Conservation (phyloP, 2,329 filamentous ascomycete genomes). For the Aspergillus cejpii region DNA sequence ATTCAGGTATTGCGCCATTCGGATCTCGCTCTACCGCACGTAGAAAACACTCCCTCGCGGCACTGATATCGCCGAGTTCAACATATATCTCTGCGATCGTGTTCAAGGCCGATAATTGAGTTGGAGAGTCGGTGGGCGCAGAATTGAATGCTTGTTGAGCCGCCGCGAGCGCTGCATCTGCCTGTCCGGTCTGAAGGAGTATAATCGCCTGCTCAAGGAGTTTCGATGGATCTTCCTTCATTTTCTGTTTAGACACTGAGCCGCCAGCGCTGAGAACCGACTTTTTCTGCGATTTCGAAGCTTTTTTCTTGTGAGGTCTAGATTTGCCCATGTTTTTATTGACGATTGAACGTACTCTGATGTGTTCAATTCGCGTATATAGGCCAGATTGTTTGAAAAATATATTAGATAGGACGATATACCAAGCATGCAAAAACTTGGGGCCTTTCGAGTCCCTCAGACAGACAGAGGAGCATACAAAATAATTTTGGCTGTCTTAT, state of each 20-base stretch:
- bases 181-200: conserved; percentile 53
- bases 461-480: conserved; percentile 10
- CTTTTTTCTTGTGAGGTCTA: conserved; percentile 44
- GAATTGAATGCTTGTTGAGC: conserved; percentile 49
- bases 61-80: conserved; percentile 72
- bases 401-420: conserved; percentile 2
- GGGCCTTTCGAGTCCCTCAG: conserved; percentile 3
- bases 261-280: conserved; percentile 39
- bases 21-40: conserved; percentile 69
- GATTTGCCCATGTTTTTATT: conserved; percentile 46
- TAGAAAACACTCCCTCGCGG: conserved; percentile 65
- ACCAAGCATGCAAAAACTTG: conserved; percentile 1
- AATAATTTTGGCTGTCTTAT: conserved; percentile 27
- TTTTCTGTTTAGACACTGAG: conserved; percentile 37
- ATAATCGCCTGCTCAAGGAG: conserved; percentile 53
- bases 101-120: conserved; percentile 56
- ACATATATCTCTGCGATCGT: conserved; percentile 75
- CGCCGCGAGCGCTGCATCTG: conserved; percentile 50
- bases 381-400: not conserved
- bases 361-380: not conserved
- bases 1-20: conserved; percentile 63
- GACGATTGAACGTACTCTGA: conserved; percentile 9
- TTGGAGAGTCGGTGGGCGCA: conserved; percentile 28
- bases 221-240: conserved; percentile 48
- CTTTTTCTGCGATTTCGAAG: conserved; percentile 38